Conservation (phyloP, 768 basidiomycete genomes). For the Rhodotorula taiwanensis region DNA sequence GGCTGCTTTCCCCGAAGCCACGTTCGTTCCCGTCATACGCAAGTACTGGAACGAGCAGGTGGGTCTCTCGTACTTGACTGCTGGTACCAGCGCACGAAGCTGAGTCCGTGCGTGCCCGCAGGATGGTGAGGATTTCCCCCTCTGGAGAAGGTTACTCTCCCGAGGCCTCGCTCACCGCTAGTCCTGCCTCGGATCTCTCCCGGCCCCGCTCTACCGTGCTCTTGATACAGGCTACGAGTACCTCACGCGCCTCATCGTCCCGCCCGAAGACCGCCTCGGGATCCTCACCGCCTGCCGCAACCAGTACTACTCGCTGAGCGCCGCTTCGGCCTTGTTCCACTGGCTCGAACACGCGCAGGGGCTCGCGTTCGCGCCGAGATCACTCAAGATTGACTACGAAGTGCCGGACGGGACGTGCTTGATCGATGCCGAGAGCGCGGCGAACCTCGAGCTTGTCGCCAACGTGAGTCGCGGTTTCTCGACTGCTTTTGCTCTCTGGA, state of each 20-base stretch:
- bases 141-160: no score
- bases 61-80: constrained; percentile 46
- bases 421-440: constrained; percentile 81
- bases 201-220: neutral
- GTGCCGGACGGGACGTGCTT: constrained; percentile 64
- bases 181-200: neutral
- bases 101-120: neutral
- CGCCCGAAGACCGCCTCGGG: constrained; percentile 13
- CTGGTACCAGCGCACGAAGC: no score
- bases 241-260: constrained; percentile 55
- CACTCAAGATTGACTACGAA: constrained; percentile 41
- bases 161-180: no score
- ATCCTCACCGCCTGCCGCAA: constrained; percentile 14
- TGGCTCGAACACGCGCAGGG: constrained; percentile 66
- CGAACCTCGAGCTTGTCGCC: constrained; percentile 78
- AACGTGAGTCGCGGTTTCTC: constrained; percentile 55
- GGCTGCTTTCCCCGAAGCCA: constrained; percentile 64
- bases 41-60: constrained; percentile 79
- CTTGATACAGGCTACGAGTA: constrained; percentile 60
- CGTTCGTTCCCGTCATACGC: constrained; percentile 64
- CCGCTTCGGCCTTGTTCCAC: constrained; percentile 79
- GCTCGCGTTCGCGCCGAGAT: constrained; percentile 56
- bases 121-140: neutral
- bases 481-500: no score
- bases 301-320: constrained; percentile 84